A percentile compares a stretch with the other conserved stretches of the same genome.
These are phyloP conservation scores for Barbatosphaeria neglecta DNA, from an alignment of 495 filamentous ascomycete genomes.

Conservation along the genomic window DNA sequence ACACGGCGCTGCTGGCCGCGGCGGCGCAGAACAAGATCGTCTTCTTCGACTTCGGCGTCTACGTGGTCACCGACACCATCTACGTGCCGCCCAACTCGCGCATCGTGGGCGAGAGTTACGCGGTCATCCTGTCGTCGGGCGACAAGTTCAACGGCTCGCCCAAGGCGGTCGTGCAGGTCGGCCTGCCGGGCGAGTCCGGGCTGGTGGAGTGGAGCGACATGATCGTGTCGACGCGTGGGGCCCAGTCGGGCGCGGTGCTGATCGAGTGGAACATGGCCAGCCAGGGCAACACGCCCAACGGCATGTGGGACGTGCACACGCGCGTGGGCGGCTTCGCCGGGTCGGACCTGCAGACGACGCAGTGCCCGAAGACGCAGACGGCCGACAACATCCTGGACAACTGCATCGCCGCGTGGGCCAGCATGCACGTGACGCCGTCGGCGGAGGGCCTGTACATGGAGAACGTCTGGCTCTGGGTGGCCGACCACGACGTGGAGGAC, in stretches of 20 bases:
- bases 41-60: conserved; percentile 50
- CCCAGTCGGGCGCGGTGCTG: conserved; percentile 43
- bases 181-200: conserved; percentile 37
- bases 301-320: conserved; percentile 85
- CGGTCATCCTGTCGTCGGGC: conserved; percentile 31
- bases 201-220: conserved; percentile 45
- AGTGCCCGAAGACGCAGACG: conserved; percentile 50
- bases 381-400: conserved; percentile 35
- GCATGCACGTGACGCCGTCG: conserved; percentile 65
- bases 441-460: conserved; percentile 65
- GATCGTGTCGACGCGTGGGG: conserved; percentile 29
- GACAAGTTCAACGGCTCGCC: conserved; percentile 40
- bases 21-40: conserved; percentile 36
- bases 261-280: conserved; percentile 77
- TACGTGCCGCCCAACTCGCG: conserved; percentile 40
- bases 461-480: conserved; percentile 90
- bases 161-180: conserved; percentile 39
- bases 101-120: conserved; percentile 35
- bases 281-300: conserved; percentile 49
- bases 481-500: conserved; percentile 72
- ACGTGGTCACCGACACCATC: conserved; percentile 27
- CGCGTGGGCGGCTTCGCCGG: conserved; percentile 72
- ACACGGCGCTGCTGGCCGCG: conserved; percentile 9
- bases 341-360: conserved; percentile 62
- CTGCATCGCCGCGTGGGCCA: conserved; percentile 65